Base-by-base conservation (phyloP, 2,329 filamentous ascomycete genomes). In the Penicillium sp. region DNA sequence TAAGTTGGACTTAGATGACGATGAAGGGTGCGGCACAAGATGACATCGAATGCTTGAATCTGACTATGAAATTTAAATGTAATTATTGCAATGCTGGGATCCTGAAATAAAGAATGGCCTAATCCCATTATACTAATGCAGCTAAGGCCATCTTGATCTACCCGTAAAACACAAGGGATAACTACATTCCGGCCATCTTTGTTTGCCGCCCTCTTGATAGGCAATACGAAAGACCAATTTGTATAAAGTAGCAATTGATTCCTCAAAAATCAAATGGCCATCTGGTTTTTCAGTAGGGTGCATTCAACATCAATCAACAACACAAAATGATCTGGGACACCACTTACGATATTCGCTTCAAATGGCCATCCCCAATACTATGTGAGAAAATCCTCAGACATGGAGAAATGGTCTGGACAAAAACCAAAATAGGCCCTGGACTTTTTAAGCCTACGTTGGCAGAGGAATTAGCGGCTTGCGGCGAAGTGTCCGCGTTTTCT, bases 321-420 rank as follows among this genome's bases (percentile, higher is more conserved):
- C 17, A 51, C 30, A 19, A 35, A 12, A 58, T 51, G 35, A 38
- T 22, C 4, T 51, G 35, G 56, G 56, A 58, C 9, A 58, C 33
- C 2, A 58, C 56, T 13, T 58, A 58, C 26, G 56, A 58, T 22
- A 51, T 42, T 24, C 35, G 45, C 17, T 51, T 22, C 13, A 2
- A 40, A n/a, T 35, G n/a, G 6, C 12, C 35, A 54, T 26, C 33
- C 1, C 17, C 35, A 24, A 42, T 51, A 30, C 24, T 38, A 15
- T 42, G 26, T 7, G 19, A 35, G 3, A 15, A 33, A 15, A 24
- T 6, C 1, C 35, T 9, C 4, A 51, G 17, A 24, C 9, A 22
- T 13, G 49, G 30, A 35, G 28, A 33, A 4, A 22, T 13, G 2
- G n/a, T 22, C 13, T 22, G 30, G 49, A 51, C 13, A 9, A 3